Conservation (phyloP, 2,329 filamentous ascomycete genomes). For the Spiromastix sp. region DNA sequence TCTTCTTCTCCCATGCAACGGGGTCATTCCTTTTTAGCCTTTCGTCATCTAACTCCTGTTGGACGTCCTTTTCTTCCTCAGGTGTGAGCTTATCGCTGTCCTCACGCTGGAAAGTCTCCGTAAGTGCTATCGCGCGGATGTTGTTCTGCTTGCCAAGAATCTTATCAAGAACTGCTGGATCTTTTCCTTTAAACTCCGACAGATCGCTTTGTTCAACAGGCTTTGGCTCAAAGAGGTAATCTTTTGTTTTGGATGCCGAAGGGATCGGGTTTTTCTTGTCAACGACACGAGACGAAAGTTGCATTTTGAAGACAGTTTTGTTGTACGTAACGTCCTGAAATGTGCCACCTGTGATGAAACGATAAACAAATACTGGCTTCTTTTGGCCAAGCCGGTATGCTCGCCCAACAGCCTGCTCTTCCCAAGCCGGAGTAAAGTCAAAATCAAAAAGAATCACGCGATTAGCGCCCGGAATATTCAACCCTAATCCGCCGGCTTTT, state of each 20-base stretch:
- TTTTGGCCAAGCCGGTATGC: conserved; percentile 76
- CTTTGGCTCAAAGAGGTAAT: conserved; percentile 52
- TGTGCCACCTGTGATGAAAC: conserved; percentile 66
- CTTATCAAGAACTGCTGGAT: conserved; percentile 50
- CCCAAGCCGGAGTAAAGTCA: conserved; percentile 66
- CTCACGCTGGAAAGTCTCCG: conserved; percentile 63
- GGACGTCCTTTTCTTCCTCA: conserved; percentile 50
- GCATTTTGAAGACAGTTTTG: conserved; percentile 68
- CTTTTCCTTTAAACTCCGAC: conserved; percentile 46
- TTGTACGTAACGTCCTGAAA: conserved; percentile 68
- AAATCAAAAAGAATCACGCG: conserved; percentile 81
- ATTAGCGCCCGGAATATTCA: conserved; percentile 78
- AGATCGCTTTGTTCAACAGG: conserved; percentile 44
- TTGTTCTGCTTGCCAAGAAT: conserved; percentile 21
- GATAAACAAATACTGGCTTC: conserved; percentile 76
- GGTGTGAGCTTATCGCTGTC: conserved; percentile 52
- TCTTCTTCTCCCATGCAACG: conserved; percentile 19
- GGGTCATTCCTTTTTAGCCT: conserved; percentile 29
- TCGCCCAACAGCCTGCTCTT: conserved; percentile 78
- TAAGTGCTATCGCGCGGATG: conserved; percentile 46
- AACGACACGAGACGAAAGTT: conserved; percentile 68
- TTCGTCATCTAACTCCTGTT: conserved; percentile 33
- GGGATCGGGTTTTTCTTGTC: conserved; percentile 72
- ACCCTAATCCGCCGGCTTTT: conserved; percentile 65
- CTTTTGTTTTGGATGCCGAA: conserved; percentile 46